Evolutionary conservation across 306 rosid species (phyloP), one percentile per base, ranked within the genome.

Genomic region (Calophaca sinica): DNA sequence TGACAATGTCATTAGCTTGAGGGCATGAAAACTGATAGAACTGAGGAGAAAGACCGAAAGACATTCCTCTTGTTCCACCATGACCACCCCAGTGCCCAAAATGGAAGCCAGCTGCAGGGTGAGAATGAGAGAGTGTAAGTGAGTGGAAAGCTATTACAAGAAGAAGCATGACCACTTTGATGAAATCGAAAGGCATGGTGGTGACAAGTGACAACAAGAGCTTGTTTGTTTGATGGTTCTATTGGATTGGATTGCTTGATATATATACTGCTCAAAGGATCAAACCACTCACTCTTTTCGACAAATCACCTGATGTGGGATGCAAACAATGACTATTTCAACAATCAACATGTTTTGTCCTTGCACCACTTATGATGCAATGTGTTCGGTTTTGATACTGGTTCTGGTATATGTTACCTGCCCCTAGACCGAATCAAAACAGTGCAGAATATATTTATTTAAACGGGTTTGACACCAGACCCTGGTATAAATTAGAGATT

Each of bases 21-120:
- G 97, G 97, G 74, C 97, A 90, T 11, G 97, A 85, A 68, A 76
- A 90, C 42, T 81, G 88, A 73, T 92, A 90, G 82, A 74, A 90
- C 28, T 86, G 78, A 26, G 97, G 94, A 50, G 83, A 84, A 46
- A 92, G 92, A 42, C 87, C 88, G 54, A 39, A 78, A 48, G 80
- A 79, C 38, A 82, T 73, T 2, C 85, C 85, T 0, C 82, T 35
- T 52, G n/a, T 67, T 48, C 87, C 88, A 52, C 81, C 79, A 62
- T 72, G 83, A 54, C 78, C 85, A 48, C 85, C 85, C 97, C 90
- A 82, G 26, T 20, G 26, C 4, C 90, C 91, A 54, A 83, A 86
- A 67, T 83, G 75, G 87, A 84, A 85, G 48, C 83, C 29, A 52
- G 1, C 59, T 11, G 2, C 78, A 4, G 90, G 96, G 87, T 88